Evolutionary conservation across 345 rosid species (phyloP).

Genomic region (Pugionium dolabratum): DNA sequence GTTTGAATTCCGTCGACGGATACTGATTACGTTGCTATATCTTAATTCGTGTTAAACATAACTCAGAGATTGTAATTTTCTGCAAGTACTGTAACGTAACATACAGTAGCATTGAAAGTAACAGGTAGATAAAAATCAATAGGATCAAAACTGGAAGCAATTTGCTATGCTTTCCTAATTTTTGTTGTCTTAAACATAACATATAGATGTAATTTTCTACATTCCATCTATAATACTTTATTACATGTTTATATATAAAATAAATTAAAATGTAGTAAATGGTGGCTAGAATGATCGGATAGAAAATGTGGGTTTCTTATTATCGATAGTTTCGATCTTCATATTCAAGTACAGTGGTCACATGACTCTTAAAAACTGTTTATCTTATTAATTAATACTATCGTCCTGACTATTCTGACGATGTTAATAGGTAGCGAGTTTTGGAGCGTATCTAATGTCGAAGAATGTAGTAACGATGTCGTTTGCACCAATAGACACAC

Average conservation of each 20-base stretch:
- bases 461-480: conserved; percentile 71
- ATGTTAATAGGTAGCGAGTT: conserved; percentile 75
- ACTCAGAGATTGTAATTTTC: too few relatives aligned
- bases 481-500: conserved; percentile 94
- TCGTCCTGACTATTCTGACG: background rate
- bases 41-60: too few relatives aligned
- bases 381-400: too few relatives aligned
- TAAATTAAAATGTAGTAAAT: conserved; percentile 10
- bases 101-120: too few relatives aligned
- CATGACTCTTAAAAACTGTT: background rate
- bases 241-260: too few relatives aligned
- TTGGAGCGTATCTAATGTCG: conserved; percentile 82
- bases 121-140: conserved; percentile 1
- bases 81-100: too few relatives aligned
- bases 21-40: too few relatives aligned
- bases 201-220: background rate
- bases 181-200: too few relatives aligned
- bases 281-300: conserved; percentile 19
- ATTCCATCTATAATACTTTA: too few relatives aligned
- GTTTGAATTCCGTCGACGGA: too few relatives aligned
- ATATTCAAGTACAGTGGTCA: conserved; percentile 28
- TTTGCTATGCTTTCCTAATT: background rate
- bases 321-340: conserved; percentile 24
- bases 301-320: background rate
- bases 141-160: conserved; percentile 13